Percentiles rank a stretch among this genome's conserved stretches.
Conservation (phyloP, 169 alveolate genomes). For the Cryptosporidium parvum region DNA sequence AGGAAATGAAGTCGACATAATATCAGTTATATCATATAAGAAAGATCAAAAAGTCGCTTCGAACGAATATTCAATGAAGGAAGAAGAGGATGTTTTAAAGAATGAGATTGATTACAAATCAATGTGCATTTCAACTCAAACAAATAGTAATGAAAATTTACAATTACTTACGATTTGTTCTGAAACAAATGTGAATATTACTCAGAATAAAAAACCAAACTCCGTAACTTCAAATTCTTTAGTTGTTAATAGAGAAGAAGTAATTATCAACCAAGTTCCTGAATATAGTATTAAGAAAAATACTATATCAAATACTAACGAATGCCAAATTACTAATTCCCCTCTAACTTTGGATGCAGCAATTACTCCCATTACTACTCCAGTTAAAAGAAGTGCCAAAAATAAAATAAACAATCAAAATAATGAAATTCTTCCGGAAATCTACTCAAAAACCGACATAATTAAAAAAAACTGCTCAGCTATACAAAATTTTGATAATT, state of each 20-base stretch:
- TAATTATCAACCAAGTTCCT: not conserved
- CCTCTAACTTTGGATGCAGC: not conserved
- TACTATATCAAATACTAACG: not conserved
- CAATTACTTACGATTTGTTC: constrained; percentile 17
- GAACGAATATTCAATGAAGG: not conserved
- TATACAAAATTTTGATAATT: not conserved
- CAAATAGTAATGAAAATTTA: not conserved
- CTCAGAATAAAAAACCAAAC: not conserved
- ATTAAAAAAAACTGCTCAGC: not conserved
- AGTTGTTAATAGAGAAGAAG: not conserved
- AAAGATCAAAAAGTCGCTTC: not conserved
- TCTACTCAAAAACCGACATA: constrained; percentile 11
- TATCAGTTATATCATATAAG: not conserved
- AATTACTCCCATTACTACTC: constrained; percentile 11
- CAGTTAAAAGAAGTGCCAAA: not conserved
- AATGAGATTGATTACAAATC: not conserved
- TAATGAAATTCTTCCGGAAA: not conserved
- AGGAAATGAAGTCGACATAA: not conserved
- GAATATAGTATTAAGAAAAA: not conserved
- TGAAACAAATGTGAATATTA: constrained; percentile 34
- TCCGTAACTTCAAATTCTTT: not conserved
- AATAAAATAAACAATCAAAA: not conserved
- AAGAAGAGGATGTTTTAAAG: not conserved
- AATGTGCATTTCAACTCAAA: not conserved
- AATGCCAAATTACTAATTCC: not conserved